Percentiles rank a stretch among this genome's conserved stretches.
Conservation (phyloP, 192 early-diverging fungal species). For the Entrophospora sp. region DNA sequence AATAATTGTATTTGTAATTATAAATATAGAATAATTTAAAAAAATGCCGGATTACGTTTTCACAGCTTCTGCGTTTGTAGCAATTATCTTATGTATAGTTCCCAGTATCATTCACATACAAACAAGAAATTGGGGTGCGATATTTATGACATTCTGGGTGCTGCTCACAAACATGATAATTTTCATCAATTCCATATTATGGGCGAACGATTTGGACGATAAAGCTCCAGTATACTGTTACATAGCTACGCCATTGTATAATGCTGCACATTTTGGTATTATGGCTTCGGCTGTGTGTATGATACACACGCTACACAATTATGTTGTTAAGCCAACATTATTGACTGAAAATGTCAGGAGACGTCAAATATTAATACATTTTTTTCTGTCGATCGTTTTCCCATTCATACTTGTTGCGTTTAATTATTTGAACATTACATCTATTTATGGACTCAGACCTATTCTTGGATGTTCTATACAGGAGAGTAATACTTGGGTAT, state of each 20-base stretch:
- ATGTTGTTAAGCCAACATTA: neutral
- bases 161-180: neutral
- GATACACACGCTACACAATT: neutral
- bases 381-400: neutral
- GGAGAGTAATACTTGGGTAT: neutral
- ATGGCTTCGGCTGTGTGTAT: neutral
- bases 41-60: slow-evolving; percentile 2
- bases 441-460: neutral
- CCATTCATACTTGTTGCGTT: neutral
- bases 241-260: neutral
- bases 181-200: neutral
- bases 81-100: neutral
- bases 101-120: neutral
- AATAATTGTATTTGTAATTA: too few species aligned
- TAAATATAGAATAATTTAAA: too few species aligned
- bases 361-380: neutral
- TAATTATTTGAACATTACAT: neutral
- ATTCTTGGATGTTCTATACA: neutral
- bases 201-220: neutral
- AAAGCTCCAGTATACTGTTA: neutral
- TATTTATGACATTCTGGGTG: slow-evolving; percentile 12
- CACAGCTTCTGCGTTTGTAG: neutral
- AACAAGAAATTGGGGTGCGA: neutral
- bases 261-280: neutral
- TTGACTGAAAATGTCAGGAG: neutral